Evolutionary conservation across 768 basidiomycete species (phyloP), one percentile per base, ranked within the genome.

Genomic region (Hericium erinaceus): DNA sequence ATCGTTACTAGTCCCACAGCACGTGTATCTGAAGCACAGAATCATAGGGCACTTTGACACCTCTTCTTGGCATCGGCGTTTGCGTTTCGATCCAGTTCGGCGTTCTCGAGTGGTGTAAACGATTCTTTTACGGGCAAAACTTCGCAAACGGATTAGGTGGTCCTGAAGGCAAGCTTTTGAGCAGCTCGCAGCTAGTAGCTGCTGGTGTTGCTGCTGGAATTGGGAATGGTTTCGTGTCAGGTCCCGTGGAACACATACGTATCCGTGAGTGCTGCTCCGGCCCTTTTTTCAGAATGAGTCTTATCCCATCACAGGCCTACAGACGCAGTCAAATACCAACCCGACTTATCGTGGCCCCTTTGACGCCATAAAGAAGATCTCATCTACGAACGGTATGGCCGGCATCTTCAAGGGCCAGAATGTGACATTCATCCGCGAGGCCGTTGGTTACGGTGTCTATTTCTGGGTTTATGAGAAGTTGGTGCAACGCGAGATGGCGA

Each of bases 11-110:
- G 53, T 26, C 24, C 57, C 44, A 22, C 39, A 3, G 15, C 46
- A 22, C 53, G 55, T 52, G 18, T 56, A 46, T 33, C 51, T 15
- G 55, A 20, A 26, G 39, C 53, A 46, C 51, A 39, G 46, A 33
- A 33, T 33, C 39, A 1, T 48, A 95, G 92, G 94, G 94, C 57
- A 95, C 94, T 0, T 72, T 95, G 50, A 88, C 92, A 1, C 94
- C 94, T 11, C 75, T 98, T 11, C 75, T 95, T 18, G 94, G 94
- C 46, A 95, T 98, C 60, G 94, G 94, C 61, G 79, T 90, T 41
- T 98, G 94, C 66, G 94, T 98, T 4, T 95, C 93, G 11, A 98
- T 98, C 67, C 94, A 98, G 69, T 98, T 98, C 67, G 94, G 85
- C 57, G 92, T 84, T 28, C 77, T 98, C 58, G 93, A 95, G 71